Conservation (phyloP, 352 stramenopile species). For the Phytophthora hibernalis region DNA sequence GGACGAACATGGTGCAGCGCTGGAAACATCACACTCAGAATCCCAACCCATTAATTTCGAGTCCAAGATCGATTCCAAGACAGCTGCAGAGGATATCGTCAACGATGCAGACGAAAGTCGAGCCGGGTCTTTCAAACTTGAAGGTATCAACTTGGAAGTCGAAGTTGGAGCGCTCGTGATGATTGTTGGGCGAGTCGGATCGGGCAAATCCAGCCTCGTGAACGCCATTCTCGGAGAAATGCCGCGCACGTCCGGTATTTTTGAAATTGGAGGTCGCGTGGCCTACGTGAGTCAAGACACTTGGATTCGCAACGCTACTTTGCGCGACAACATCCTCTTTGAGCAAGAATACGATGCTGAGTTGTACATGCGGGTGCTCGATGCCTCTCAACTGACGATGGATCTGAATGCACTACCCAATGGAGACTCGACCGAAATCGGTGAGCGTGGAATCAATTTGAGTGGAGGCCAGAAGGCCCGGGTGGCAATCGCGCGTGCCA, state of each 20-base stretch:
- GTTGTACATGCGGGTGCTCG: conserved; percentile 46
- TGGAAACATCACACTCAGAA: not conserved
- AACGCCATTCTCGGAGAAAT: conserved; percentile 61
- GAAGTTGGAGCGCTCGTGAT: conserved; percentile 59
- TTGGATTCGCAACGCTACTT: conserved; percentile 92
- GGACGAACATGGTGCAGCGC: not conserved
- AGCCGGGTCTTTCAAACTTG: conserved; percentile 19
- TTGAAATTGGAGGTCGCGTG: conserved; percentile 38
- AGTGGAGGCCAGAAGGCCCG: conserved; percentile 66
- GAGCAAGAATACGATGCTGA: conserved; percentile 40
- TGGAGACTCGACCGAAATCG: conserved; percentile 63
- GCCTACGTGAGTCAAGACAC: conserved; percentile 90
- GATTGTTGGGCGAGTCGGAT: conserved; percentile 56
- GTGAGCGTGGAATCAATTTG: conserved; percentile 64
- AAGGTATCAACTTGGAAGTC: conserved; percentile 62
- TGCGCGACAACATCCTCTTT: conserved; percentile 93
- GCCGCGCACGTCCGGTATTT: conserved; percentile 24
- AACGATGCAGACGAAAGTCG: too few species aligned
- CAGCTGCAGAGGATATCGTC: not conserved
- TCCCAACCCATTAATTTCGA: too few species aligned
- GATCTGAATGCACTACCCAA: conserved; percentile 57
- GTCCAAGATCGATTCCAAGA: not conserved
- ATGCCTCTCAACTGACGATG: conserved; percentile 39
- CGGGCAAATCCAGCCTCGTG: conserved; percentile 61
- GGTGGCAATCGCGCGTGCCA: conserved; percentile 84